phyloP scores from a whole-genome alignment of 2,329 filamentous ascomycete genomes.

The Aspergillus sp. region DNA sequence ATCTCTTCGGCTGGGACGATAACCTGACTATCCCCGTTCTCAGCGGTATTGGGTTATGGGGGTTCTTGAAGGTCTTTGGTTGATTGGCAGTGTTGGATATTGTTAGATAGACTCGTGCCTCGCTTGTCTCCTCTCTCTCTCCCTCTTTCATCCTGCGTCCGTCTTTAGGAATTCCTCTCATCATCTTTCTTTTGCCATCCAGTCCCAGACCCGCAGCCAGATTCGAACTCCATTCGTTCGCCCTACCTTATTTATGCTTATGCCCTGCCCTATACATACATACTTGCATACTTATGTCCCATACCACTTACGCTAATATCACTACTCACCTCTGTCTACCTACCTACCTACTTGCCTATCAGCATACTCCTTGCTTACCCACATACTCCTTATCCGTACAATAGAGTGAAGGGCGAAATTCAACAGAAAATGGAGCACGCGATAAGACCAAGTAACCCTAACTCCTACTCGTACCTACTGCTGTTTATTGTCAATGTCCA shows the following conservation, averaged over 20 bases:
- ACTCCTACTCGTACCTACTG: no score
- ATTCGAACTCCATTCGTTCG: not conserved
- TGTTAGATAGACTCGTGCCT: conserved; percentile 5
- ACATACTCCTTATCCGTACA: not conserved
- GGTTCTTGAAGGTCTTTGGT: conserved; percentile 86
- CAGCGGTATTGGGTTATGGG: conserved; percentile 86
- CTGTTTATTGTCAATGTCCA: no score
- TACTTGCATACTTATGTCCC: conserved; percentile 6
- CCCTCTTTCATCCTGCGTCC: not conserved
- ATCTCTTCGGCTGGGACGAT: conserved; percentile 94
- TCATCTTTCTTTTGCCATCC: not conserved
- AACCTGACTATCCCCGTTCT: conserved; percentile 95
- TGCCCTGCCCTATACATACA: conserved; percentile 4
- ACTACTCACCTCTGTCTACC: conserved; percentile 10
- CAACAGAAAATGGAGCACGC: not conserved
- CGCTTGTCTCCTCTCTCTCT: not conserved
- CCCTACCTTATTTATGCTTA: not conserved
- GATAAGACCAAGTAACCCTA: not conserved
- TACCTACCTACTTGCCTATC: not conserved
- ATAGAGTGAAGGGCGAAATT: not conserved
- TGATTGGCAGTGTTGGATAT: conserved; percentile 23
- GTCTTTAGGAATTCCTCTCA: no score
- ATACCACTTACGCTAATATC: conserved; percentile 19
- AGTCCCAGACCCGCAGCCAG: not conserved
- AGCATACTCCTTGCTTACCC: not conserved